Evolutionary conservation across 169 alveolate genomes (phyloP).

Genomic region (Eimeria sp.): DNA sequence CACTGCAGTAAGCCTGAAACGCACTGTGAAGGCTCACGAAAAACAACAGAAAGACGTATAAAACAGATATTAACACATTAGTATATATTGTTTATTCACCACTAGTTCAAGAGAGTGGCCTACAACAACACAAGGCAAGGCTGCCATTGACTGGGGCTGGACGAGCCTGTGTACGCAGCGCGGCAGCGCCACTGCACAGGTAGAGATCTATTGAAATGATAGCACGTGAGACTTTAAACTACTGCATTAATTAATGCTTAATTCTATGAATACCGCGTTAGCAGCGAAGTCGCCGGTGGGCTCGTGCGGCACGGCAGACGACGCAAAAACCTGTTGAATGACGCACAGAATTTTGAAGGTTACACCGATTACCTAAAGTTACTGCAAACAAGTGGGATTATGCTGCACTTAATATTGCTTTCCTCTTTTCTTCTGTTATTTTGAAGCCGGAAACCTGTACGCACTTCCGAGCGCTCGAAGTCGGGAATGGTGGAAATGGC

Average conservation of each 20-base stretch:
- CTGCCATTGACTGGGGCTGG: conserved; percentile 24
- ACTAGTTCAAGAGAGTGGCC: not conserved
- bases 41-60: not conserved
- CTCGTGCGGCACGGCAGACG: not conserved
- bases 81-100: not conserved
- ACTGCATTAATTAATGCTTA: not conserved
- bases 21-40: not conserved
- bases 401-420: no score
- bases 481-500: not conserved
- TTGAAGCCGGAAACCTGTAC: not conserved
- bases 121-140: not conserved
- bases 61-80: not conserved
- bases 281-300: no score
- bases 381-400: no score
- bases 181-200: not conserved
- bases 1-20: not conserved
- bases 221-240: not conserved
- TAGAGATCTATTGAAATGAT: not conserved
- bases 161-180: not conserved
- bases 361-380: not conserved
- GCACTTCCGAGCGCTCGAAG: not conserved
- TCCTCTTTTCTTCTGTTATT: no score
- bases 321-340: no score
- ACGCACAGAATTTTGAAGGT: no score
- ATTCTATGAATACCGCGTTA: not conserved